These are phyloP conservation scores for Heterobasidion parviporum DNA, from an alignment of 1,284 basidiomycete species.

Conservation along the genomic window DNA sequence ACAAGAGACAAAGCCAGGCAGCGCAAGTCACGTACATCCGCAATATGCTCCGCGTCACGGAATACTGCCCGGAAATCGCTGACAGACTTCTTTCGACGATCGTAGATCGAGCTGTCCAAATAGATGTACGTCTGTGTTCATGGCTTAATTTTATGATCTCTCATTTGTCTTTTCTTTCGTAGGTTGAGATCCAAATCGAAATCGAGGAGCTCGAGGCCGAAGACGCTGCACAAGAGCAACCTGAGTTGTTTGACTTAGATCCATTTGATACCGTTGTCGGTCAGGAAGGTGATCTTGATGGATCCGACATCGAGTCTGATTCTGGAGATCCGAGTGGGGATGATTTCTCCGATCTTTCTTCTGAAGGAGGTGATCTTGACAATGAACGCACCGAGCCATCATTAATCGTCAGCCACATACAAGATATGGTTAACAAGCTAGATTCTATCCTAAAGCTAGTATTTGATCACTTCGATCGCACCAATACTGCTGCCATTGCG, in stretches of 20 bases:
- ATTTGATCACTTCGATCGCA: conserved; percentile 72
- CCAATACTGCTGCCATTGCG: conserved; percentile 23
- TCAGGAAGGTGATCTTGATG: conserved; percentile 50
- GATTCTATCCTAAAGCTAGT: conserved; percentile 83
- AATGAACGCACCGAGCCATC: conserved; percentile 36
- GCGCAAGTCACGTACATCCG: conserved; percentile 88
- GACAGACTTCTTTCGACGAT: conserved; percentile 83
- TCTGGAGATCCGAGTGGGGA: conserved; percentile 41
- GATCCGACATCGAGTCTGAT: conserved; percentile 51
- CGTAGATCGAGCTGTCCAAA: conserved; percentile 87
- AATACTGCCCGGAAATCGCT: conserved; percentile 86
- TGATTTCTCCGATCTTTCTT: conserved; percentile 56
- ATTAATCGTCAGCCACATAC: conserved; percentile 60
- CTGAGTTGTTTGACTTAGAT: conserved; percentile 69
- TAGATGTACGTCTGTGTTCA: conserved; percentile 64
- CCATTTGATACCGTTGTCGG: conserved; percentile 79
- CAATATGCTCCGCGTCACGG: conserved; percentile 79
- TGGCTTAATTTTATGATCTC: neutral
- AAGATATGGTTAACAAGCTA: conserved; percentile 84
- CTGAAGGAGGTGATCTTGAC: conserved; percentile 55
- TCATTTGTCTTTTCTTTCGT: conserved; percentile 5
- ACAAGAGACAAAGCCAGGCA: conserved; percentile 81
- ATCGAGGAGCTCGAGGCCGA: conserved; percentile 81
- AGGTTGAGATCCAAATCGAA: conserved; percentile 96
- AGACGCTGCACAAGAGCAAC: conserved; percentile 41